Evolutionary conservation across 2,329 filamentous ascomycete genomes (phyloP).

Genomic region (Beauveria medogensis): DNA sequence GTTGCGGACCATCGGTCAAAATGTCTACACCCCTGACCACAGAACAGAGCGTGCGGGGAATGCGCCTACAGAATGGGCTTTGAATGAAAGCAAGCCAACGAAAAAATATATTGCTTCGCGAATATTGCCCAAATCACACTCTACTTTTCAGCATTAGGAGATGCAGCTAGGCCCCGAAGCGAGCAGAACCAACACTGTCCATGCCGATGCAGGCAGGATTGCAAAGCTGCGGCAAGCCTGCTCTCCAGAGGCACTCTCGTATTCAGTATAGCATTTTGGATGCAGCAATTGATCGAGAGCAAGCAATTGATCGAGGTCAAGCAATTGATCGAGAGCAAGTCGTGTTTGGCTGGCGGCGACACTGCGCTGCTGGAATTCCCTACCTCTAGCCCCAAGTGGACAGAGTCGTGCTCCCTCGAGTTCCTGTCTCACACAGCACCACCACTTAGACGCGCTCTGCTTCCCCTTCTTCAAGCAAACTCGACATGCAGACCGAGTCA

Average conservation of each 20-base stretch:
- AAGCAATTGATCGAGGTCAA: no score
- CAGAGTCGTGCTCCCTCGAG: neutral
- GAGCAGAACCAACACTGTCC: neutral
- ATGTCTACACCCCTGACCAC: neutral
- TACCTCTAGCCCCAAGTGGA: neutral
- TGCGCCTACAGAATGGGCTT: neutral
- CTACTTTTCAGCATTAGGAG: neutral
- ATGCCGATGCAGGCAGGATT: neutral
- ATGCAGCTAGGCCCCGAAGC: neutral
- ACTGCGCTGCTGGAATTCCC: neutral
- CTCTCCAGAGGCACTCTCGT: neutral
- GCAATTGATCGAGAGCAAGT: neutral
- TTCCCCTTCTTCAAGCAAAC: neutral
- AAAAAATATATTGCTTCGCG: no score
- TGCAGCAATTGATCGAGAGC: neutral
- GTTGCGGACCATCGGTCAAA: neutral
- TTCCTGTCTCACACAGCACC: constrained; percentile 10
- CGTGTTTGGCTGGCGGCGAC: neutral
- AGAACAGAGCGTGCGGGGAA: neutral
- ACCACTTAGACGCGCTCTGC: neutral
- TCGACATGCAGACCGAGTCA: neutral
- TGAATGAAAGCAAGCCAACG: neutral
- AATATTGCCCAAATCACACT: neutral
- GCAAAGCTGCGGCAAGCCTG: neutral
- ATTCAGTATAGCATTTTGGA: neutral